phyloP scores from a whole-genome alignment of 768 basidiomycete genomes.

The Russula sp. region DNA sequence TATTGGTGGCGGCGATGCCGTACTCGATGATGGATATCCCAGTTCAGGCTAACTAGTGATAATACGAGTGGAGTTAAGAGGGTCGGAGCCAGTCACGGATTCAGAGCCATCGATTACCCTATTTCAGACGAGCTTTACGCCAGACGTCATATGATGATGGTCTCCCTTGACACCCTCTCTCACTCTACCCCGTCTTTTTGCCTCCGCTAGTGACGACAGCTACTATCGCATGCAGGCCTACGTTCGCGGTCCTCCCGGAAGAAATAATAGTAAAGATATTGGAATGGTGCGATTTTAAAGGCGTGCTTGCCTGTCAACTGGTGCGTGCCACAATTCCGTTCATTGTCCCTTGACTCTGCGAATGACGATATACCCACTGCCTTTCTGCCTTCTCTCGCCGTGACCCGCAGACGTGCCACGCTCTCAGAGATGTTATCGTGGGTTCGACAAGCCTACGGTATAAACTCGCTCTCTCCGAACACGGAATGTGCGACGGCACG shows the following conservation, averaged over 20 bases:
- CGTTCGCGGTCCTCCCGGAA: constrained; percentile 4
- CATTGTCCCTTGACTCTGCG: not conserved
- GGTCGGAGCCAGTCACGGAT: too few relatives aligned
- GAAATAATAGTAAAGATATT: constrained; percentile 17
- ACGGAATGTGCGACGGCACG: constrained; percentile 19
- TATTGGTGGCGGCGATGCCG: too few relatives aligned
- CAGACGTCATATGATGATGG: too few relatives aligned
- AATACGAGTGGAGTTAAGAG: too few relatives aligned
- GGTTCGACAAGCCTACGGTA: constrained; percentile 15
- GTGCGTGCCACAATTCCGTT: not conserved
- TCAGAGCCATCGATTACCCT: too few relatives aligned
- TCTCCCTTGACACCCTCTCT: not conserved
- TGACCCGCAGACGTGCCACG: constrained; percentile 12
- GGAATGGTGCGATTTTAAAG: constrained; percentile 12
- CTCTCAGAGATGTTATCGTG: constrained; percentile 8
- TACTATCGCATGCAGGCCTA: not conserved
- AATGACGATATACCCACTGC: not conserved
- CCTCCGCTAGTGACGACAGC: not conserved
- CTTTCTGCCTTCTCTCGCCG: not conserved
- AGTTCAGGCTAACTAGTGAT: too few relatives aligned
- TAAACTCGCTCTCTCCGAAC: constrained; percentile 16
- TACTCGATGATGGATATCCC: too few relatives aligned
- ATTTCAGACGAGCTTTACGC: too few relatives aligned
- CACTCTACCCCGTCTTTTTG: not conserved
- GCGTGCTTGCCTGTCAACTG: constrained; percentile 14